These are phyloP conservation scores for Tylopilus sp. DNA, from an alignment of 768 basidiomycete species.

Conservation along the genomic window DNA sequence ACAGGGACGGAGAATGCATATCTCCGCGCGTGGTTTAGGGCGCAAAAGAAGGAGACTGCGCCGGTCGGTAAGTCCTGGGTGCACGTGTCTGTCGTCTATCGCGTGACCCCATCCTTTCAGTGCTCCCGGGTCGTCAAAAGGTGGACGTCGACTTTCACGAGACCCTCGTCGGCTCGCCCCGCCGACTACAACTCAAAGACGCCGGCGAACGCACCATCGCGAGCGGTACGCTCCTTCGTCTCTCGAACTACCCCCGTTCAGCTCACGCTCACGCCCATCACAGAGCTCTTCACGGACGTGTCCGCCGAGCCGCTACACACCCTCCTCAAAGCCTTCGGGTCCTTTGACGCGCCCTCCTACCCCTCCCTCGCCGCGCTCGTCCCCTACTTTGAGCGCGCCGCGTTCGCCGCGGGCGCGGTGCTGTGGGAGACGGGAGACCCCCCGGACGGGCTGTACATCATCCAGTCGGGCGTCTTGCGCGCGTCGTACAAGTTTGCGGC, in stretches of 20 bases:
- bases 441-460: constrained; percentile 83
- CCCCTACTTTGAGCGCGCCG: constrained; percentile 66
- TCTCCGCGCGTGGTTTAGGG: constrained; percentile 72
- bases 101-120: too few relatives aligned
- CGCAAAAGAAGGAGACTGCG: constrained; percentile 54
- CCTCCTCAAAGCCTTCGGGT: constrained; percentile 75
- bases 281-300: constrained; percentile 32
- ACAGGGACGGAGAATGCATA: constrained; percentile 93
- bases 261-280: not conserved
- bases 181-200: constrained; percentile 62
- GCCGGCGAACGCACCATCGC: constrained; percentile 72
- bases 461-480: constrained; percentile 81
- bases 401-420: constrained; percentile 52
- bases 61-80: constrained; percentile 39
- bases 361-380: constrained; percentile 60
- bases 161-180: constrained; percentile 55
- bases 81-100: too few relatives aligned
- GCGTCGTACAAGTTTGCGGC: constrained; percentile 80
- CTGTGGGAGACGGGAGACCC: constrained; percentile 78
- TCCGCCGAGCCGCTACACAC: constrained; percentile 67
- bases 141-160: constrained; percentile 44
- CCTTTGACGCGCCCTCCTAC: constrained; percentile 57
- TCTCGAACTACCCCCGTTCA: not conserved
- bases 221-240: constrained; percentile 39
- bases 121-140: constrained; percentile 57